Evolutionary conservation across 1,139 yeast genomes (phyloP), one percentile per base, ranked within the genome.

Genomic region (Suhomyces kunorum): DNA sequence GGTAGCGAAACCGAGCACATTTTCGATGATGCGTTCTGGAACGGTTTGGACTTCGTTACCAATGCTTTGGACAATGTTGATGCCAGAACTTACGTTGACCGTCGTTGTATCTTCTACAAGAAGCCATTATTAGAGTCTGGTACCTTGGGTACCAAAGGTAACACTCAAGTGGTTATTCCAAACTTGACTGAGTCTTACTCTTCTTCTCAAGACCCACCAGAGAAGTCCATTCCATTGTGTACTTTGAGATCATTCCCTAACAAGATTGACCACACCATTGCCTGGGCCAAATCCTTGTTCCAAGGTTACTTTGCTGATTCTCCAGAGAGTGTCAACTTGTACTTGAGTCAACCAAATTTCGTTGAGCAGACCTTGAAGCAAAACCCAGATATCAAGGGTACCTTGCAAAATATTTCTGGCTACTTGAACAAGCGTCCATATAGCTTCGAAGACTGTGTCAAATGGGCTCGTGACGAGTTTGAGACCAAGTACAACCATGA

Each of bases 161-260:
- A 92, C 60, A 92, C 96, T 18, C 99, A 92, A 71, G 98, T 94
- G 33, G 85, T 92, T 40, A 81, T 89, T 57, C 99, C 99, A 46
- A 78, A 81, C 61, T 64, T 92, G 60, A 92, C 98, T 4, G 99
- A 92, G 67, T 85, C 95, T 6, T 92, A 92, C 64, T 87, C 97
- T 5, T 87, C 97, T 3, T 87, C 96, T 16, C 95, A 89, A 63
- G 99, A 92, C 67, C 98, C 99, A 29, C 98, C 99, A 34, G 99
- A 92, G 69, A 89, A 89, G 67, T 82, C 96, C 4, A 90, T 92
- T 58, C 99, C 99, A 26, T 76, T 92, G 58, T 92, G 99, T 76
- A 92, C 99, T 7, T 76, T 92, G 59, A 82, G 98, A 66, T 87
- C 96, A 6, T 92, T 92, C 82, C 99, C 99, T 43, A 88, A 89